These are phyloP conservation scores for Nemania serpens DNA, from an alignment of 2,329 filamentous ascomycete species.

Conservation along the genomic window DNA sequence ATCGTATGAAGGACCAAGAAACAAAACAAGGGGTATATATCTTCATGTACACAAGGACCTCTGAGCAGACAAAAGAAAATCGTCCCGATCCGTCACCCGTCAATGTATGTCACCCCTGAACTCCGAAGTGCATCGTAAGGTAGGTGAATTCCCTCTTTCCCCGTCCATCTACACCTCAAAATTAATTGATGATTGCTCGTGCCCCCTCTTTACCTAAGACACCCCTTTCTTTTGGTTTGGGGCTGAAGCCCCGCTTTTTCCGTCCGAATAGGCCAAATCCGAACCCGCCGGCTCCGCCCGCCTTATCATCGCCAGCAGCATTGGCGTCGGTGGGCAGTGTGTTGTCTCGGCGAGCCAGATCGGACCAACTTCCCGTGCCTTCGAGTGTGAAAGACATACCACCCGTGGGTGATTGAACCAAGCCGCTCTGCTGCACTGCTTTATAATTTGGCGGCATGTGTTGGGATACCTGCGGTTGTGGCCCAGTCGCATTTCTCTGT, in stretches of 20 bases:
- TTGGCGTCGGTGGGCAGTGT: conserved; percentile 72
- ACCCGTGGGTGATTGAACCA: conserved; percentile 77
- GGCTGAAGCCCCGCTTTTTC: conserved; percentile 91
- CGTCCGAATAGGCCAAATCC: conserved; percentile 89
- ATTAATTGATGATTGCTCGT: conserved; percentile 74
- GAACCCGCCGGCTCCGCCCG: conserved; percentile 62
- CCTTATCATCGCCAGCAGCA: conserved; percentile 56
- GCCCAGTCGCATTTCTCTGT: conserved; percentile 11
- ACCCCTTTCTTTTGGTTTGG: conserved; percentile 91
- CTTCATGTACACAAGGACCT: conserved; percentile 26
- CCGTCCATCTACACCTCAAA: conserved; percentile 2
- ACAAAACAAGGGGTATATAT: conserved; percentile 30
- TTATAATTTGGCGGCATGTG: conserved; percentile 53
- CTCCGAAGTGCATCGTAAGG: conserved; percentile 30
- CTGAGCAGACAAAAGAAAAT: conserved; percentile 19
- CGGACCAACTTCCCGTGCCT: conserved; percentile 87
- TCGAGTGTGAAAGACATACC: conserved; percentile 92
- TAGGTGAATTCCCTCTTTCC: conserved; percentile 18
- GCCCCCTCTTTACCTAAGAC: conserved; percentile 95
- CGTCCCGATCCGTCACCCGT: conserved; percentile 18
- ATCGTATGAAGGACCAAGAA: conserved; percentile 16
- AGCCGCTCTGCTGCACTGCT: conserved; percentile 54
- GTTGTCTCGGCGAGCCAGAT: conserved; percentile 82
- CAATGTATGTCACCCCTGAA: conserved; percentile 30
- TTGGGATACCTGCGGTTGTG: conserved; percentile 31